A percentile compares a stretch with the other conserved stretches of the same genome.
These are phyloP conservation scores for Telfairia occidentalis DNA, from an alignment of 331 rosid genomes.

Conservation along the genomic window DNA sequence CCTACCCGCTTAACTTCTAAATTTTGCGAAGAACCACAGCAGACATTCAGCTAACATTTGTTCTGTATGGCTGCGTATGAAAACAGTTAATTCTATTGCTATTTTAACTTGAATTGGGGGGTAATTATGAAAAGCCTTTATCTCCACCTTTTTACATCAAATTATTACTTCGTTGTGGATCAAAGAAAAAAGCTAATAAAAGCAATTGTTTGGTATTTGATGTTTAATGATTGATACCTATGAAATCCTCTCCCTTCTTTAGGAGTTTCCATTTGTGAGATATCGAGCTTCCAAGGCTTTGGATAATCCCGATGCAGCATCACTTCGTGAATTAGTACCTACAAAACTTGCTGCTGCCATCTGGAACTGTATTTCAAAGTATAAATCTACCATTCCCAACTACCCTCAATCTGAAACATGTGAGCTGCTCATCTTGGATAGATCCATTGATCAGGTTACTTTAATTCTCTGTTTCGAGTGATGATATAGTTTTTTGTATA, in stretches of 20 bases:
- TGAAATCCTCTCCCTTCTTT: neutral
- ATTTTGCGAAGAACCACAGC: slow-evolving; percentile 4
- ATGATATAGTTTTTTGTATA: neutral
- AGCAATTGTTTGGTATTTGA: neutral
- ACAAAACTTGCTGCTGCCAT: slow-evolving; percentile 64
- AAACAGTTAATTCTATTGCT: neutral
- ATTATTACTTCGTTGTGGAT: neutral
- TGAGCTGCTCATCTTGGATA: slow-evolving; percentile 77
- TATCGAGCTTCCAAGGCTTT: slow-evolving; percentile 45
- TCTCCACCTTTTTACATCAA: slow-evolving; percentile 1
- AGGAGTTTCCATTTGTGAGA: slow-evolving; percentile 74
- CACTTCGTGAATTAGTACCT: slow-evolving; percentile 48
- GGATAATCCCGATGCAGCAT: slow-evolving; percentile 27
- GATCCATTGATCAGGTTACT: slow-evolving; percentile 81
- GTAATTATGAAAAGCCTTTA: neutral
- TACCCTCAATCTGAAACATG: slow-evolving; percentile 85
- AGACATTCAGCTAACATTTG: neutral
- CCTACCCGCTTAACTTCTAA: neutral
- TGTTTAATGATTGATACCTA: neutral
- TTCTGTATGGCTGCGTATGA: neutral
- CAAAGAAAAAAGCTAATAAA: neutral
- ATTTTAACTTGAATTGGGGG: neutral
- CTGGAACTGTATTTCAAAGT: slow-evolving; percentile 60
- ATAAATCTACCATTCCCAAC: slow-evolving; percentile 61
- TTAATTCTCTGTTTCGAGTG: neutral